Percentiles rank a stretch among this genome's conserved stretches.
phyloP scores from a whole-genome alignment of 2,329 filamentous ascomycete species.

The Colletotrichum chlorophyti region DNA sequence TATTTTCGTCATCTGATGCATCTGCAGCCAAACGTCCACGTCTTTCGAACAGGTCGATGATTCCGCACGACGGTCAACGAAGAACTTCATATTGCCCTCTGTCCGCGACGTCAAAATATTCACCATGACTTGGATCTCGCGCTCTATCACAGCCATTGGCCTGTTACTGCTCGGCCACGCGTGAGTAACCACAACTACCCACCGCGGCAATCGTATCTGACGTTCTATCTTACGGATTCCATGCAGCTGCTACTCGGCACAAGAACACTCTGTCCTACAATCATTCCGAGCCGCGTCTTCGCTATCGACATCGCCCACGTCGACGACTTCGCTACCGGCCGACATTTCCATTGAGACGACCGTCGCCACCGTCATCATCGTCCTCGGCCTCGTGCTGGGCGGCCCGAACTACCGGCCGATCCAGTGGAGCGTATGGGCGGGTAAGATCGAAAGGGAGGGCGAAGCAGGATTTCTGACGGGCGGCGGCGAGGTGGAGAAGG shows the following conservation, averaged over 20 bases:
- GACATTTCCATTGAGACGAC: constrained; percentile 92
- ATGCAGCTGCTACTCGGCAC: constrained; percentile 89
- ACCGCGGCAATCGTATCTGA: not conserved
- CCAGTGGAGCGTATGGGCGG: constrained; percentile 81
- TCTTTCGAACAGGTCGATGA: too few species aligned
- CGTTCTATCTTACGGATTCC: not conserved
- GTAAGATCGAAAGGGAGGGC: constrained; percentile 82
- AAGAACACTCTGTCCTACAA: constrained; percentile 84
- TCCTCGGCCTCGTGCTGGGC: constrained; percentile 79
- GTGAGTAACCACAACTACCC: constrained; percentile 69
- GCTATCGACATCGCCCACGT: constrained; percentile 47
- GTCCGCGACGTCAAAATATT: not conserved
- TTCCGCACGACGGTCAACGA: too few species aligned
- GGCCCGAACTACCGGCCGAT: constrained; percentile 85
- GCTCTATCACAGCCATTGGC: constrained; percentile 74
- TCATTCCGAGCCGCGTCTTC: constrained; percentile 54
- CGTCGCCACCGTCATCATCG: constrained; percentile 79
- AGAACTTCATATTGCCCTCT: too few species aligned
- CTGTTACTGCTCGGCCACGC: constrained; percentile 83
- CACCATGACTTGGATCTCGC: constrained; percentile 75
- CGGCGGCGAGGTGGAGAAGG: constrained; percentile 71
- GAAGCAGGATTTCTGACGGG: constrained; percentile 61
- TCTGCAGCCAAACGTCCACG: too few species aligned
- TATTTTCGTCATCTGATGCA: too few species aligned
- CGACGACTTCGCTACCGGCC: constrained; percentile 68